phyloP scores from a whole-genome alignment of 257 asterid genomes.

The Scutellaria baicalensis region DNA sequence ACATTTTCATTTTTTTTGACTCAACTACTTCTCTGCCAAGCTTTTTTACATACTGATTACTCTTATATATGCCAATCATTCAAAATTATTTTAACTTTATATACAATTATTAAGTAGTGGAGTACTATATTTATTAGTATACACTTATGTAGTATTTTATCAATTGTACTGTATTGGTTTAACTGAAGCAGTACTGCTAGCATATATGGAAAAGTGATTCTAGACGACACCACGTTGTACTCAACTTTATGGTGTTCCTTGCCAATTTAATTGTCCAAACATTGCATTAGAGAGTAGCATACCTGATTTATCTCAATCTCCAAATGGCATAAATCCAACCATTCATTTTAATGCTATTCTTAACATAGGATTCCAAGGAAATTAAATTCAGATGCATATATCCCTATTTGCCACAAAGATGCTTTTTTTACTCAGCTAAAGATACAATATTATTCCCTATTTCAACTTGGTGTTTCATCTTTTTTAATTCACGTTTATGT shows the following conservation, averaged over 20 bases:
- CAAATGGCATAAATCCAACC: neutral
- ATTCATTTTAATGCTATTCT: neutral
- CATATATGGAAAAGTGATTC: neutral
- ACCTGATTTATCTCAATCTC: neutral
- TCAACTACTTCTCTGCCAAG: neutral
- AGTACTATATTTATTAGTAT: no score
- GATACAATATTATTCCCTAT: neutral
- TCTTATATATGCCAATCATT: neutral
- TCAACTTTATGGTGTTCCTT: neutral
- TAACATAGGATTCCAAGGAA: conserved; percentile 12
- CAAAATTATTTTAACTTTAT: no score
- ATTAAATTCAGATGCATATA: neutral
- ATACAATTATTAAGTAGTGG: no score
- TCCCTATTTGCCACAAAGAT: neutral
- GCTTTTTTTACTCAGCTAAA: neutral
- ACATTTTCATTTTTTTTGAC: neutral
- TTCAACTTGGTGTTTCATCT: no score
- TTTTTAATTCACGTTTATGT: no score
- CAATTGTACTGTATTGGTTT: no score
- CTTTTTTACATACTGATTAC: neutral
- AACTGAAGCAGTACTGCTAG: no score
- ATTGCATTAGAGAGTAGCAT: neutral
- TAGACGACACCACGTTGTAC: neutral
- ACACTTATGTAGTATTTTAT: no score
- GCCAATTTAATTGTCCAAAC: neutral